Evolutionary conservation across 768 basidiomycete genomes (phyloP).

Genomic region (Lanmaoa pseudosensibilis): DNA sequence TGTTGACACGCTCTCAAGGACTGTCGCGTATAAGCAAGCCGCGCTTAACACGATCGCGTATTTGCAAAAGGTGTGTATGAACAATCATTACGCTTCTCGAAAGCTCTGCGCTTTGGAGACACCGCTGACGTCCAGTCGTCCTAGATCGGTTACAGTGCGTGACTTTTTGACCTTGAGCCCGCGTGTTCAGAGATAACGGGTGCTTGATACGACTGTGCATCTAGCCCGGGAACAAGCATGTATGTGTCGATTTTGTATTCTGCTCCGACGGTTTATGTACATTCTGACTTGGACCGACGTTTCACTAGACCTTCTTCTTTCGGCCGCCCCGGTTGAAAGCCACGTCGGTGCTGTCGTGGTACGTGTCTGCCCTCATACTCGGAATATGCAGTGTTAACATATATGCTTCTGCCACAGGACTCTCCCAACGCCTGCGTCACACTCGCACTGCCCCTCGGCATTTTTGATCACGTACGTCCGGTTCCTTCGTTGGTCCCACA

Average conservation of each 20-base stretch:
- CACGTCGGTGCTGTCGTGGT: constrained; percentile 73
- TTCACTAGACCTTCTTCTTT: constrained; percentile 58
- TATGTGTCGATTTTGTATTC: constrained; percentile 28
- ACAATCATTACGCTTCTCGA: rapidly evolving
- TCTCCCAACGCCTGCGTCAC: constrained; percentile 80
- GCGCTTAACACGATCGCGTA: constrained; percentile 76
- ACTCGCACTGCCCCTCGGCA: constrained; percentile 70
- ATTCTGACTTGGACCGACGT: neutral
- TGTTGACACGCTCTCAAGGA: constrained; percentile 36
- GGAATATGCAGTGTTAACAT: neutral
- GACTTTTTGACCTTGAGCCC: neutral
- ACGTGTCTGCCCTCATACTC: constrained; percentile 23
- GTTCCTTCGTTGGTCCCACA: neutral
- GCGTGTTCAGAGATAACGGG: neutral
- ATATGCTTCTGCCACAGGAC: constrained; percentile 41
- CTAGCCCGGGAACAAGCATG: constrained; percentile 79
- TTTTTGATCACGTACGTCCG: constrained; percentile 64
- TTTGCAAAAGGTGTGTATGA: constrained; percentile 53
- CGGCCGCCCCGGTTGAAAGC: constrained; percentile 68
- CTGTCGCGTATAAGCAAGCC: constrained; percentile 80
- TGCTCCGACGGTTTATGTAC: too few species aligned
- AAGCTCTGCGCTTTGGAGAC: neutral
- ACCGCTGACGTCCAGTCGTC: neutral
- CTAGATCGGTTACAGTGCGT: constrained; percentile 73
- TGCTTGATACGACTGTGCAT: neutral